Evolutionary conservation across 75 land plant species (phyloP).

Genomic region (Ceratopteris richardii): DNA sequence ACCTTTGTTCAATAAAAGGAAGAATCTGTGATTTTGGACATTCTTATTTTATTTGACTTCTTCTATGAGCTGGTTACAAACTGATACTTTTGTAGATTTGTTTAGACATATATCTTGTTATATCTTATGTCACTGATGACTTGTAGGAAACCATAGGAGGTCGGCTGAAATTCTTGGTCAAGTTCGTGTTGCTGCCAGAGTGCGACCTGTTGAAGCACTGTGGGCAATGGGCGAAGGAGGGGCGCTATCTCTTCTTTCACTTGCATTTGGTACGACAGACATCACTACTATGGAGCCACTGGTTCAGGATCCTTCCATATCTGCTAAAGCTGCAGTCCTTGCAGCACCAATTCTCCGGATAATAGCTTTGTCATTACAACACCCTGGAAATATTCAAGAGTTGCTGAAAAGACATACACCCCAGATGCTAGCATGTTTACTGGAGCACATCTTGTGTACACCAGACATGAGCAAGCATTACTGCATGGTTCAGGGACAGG

Average conservation of each 20-base stretch:
- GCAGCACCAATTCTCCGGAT: conserved; percentile 86
- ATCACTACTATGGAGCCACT: conserved; percentile 63
- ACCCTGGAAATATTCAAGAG: conserved; percentile 85
- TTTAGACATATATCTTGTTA: no score
- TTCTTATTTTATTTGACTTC: neutral
- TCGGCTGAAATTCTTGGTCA: conserved; percentile 98
- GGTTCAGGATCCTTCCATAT: conserved; percentile 27
- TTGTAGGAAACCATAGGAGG: conserved; percentile 70
- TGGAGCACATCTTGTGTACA: conserved; percentile 50
- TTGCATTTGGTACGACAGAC: conserved; percentile 62
- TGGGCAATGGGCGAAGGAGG: conserved; percentile 98
- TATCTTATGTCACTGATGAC: no score
- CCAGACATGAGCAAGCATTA: conserved; percentile 5
- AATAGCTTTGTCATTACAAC: conserved; percentile 63
- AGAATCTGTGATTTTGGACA: no score
- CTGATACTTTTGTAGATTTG: no score
- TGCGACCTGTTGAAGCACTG: conserved; percentile 65
- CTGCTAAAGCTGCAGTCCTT: conserved; percentile 45
- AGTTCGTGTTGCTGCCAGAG: conserved; percentile 81
- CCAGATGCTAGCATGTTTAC: conserved; percentile 60
- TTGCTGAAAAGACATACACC: conserved; percentile 61
- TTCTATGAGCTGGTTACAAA: no score
- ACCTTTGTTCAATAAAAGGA: no score
- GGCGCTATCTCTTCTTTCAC: conserved; percentile 79
- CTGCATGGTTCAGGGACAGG: conserved; percentile 16